Conservation (phyloP, 495 filamentous ascomycete genomes). For the Xylaria curta region DNA sequence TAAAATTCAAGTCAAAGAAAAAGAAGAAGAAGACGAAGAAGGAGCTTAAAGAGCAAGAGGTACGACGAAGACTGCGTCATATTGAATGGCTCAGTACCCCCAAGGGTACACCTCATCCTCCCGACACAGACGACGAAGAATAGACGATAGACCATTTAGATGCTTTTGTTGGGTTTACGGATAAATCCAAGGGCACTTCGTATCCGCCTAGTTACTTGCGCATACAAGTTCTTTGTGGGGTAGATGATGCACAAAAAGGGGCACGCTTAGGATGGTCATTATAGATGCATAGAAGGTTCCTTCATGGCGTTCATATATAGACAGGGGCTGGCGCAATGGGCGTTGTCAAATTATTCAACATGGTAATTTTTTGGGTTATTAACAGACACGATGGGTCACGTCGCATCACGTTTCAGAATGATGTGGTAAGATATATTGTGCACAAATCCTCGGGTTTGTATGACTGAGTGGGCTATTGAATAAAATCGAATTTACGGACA, state of each 20-base stretch:
- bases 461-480: not conserved
- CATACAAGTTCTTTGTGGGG: slow-evolving; percentile 11
- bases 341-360: not conserved
- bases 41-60: slow-evolving; percentile 92
- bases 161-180: slow-evolving; percentile 3
- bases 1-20: slow-evolving; percentile 89
- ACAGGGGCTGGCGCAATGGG: slow-evolving; percentile 16
- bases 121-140: slow-evolving; percentile 80
- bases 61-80: slow-evolving; percentile 84
- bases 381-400: not conserved
- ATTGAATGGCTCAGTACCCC: slow-evolving; percentile 90
- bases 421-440: not conserved
- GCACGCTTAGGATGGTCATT: slow-evolving; percentile 14
- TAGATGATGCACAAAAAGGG: slow-evolving; percentile 22
- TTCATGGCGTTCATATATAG: slow-evolving; percentile 23
- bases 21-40: slow-evolving; percentile 99
- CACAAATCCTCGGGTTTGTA: not conserved
- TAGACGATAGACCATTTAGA: slow-evolving; percentile 39
- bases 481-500: not conserved
- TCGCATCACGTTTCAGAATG: not conserved
- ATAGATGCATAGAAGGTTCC: slow-evolving; percentile 25
- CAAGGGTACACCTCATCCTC: slow-evolving; percentile 78
- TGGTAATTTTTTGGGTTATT: slow-evolving; percentile 8
- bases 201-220: not conserved
- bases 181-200: not conserved